A percentile compares a stretch with the other conserved stretches of the same genome.
Conservation (phyloP, 345 rosid genomes). For the Cardamine chenopodiifolia region DNA sequence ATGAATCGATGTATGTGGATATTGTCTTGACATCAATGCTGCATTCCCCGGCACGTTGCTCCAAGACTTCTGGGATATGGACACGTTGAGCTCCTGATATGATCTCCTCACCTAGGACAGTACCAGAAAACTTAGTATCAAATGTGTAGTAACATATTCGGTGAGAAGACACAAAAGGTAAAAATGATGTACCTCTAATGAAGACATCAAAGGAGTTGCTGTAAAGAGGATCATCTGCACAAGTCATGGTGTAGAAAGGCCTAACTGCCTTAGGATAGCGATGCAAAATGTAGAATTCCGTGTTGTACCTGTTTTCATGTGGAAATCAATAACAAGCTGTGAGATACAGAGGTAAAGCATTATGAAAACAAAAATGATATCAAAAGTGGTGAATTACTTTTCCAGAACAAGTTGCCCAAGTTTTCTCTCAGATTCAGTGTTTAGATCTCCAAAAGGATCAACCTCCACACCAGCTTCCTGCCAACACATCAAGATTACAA, state of each 20-base stretch:
- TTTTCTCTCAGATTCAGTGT: slow-evolving; percentile 86
- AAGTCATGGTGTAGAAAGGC: slow-evolving; percentile 97
- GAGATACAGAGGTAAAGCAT: background rate
- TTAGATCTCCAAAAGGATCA: slow-evolving; percentile 90
- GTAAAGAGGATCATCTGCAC: slow-evolving; percentile 69
- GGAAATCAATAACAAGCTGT: background rate
- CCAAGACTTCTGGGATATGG: slow-evolving; percentile 73
- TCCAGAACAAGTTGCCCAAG: slow-evolving; percentile 84
- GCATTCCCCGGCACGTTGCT: slow-evolving; percentile 66
- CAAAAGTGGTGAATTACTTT: slow-evolving; percentile 52
- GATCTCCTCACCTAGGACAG: slow-evolving; percentile 81
- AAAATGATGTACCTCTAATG: slow-evolving; percentile 65
- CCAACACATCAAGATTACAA: slow-evolving; percentile 20
- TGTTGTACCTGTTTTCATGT: slow-evolving; percentile 62
- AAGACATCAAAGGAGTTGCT: slow-evolving; percentile 96
- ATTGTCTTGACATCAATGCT: slow-evolving; percentile 80
- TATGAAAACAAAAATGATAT: background rate
- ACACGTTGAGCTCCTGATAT: slow-evolving; percentile 97
- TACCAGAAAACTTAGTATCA: slow-evolving; percentile 1
- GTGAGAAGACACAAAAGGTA: background rate
- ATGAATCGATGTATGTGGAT: slow-evolving; percentile 76
- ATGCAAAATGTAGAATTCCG: slow-evolving; percentile 83
- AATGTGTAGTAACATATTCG: background rate
- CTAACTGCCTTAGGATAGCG: slow-evolving; percentile 82
- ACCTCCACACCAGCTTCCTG: slow-evolving; percentile 87